These are phyloP conservation scores for Chalciporus sp. DNA, from an alignment of 1,284 basidiomycete species.

Conservation along the genomic window DNA sequence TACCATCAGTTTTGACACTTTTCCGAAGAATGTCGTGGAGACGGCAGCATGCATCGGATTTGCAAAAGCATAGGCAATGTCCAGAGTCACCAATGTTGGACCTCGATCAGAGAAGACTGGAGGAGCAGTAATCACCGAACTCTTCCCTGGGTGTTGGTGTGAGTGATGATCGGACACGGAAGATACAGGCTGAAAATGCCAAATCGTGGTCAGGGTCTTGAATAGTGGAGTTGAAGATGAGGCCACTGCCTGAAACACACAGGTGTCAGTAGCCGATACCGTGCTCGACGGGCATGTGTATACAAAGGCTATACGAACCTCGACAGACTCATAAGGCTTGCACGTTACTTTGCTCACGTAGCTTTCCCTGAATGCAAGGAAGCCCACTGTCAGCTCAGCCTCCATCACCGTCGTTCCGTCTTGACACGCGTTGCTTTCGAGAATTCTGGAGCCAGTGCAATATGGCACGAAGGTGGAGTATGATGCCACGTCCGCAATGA, in stretches of 20 bases:
- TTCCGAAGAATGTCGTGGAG: conserved; percentile 82
- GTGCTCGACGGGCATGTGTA: background rate
- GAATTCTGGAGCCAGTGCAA: conserved; percentile 77
- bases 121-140: conserved; percentile 1
- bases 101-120: conserved; percentile 29
- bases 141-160: conserved; percentile 6
- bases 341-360: conserved; percentile 88
- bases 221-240: conserved; percentile 86
- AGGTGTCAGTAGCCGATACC: conserved; percentile 3
- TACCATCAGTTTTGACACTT: conserved; percentile 89
- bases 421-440: conserved; percentile 39
- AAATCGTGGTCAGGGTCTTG: conserved; percentile 81
- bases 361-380: conserved; percentile 84
- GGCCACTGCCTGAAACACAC: conserved; percentile 60
- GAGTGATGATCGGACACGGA: conserved; percentile 42
- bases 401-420: conserved; percentile 60
- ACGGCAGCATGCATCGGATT: conserved; percentile 86
- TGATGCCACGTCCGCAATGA: conserved; percentile 87
- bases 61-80: conserved; percentile 85
- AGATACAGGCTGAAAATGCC: conserved; percentile 71
- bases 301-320: conserved; percentile 51
- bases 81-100: conserved; percentile 77
- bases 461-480: conserved; percentile 91
- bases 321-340: conserved; percentile 72
- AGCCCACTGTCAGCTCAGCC: conserved; percentile 88